Conservation (phyloP, 768 basidiomycete species). For the Kwoniella sp. region DNA sequence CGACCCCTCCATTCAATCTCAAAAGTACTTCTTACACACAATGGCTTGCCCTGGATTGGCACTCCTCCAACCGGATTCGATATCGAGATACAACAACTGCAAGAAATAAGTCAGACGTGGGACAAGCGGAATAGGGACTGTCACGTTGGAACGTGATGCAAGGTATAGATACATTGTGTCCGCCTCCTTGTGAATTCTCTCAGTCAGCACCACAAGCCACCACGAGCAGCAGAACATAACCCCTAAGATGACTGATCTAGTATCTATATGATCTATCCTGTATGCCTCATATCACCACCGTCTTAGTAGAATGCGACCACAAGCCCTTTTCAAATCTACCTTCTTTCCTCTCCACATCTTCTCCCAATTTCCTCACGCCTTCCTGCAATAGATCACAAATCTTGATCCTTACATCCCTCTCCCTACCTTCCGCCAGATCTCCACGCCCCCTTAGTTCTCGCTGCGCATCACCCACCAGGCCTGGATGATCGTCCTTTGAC, state of each 20-base stretch:
- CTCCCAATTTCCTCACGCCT: conserved; percentile 49
- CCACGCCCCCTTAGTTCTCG: conserved; percentile 38
- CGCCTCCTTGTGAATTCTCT: not conserved
- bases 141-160: too few species aligned
- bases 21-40: too few species aligned
- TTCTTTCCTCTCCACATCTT: conserved; percentile 41
- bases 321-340: conserved; percentile 47
- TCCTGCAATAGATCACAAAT: conserved; percentile 62
- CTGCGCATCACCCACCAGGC: conserved; percentile 36
- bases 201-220: too few species aligned
- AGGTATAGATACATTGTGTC: conserved; percentile 1
- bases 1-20: too few species aligned
- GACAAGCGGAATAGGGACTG: too few species aligned
- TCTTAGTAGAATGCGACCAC: conserved; percentile 44
- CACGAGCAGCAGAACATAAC: too few species aligned
- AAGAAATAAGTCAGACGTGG: not conserved
- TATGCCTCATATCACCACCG: not conserved
- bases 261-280: not conserved
- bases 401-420: conserved; percentile 60
- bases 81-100: not conserved
- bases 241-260: too few species aligned
- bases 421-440: conserved; percentile 46
- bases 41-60: too few species aligned
- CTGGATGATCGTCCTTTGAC: conserved; percentile 46
- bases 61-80: too few species aligned